Base-by-base conservation (phyloP, 2,329 filamentous ascomycete genomes). In the Basipetospora sp. region DNA sequence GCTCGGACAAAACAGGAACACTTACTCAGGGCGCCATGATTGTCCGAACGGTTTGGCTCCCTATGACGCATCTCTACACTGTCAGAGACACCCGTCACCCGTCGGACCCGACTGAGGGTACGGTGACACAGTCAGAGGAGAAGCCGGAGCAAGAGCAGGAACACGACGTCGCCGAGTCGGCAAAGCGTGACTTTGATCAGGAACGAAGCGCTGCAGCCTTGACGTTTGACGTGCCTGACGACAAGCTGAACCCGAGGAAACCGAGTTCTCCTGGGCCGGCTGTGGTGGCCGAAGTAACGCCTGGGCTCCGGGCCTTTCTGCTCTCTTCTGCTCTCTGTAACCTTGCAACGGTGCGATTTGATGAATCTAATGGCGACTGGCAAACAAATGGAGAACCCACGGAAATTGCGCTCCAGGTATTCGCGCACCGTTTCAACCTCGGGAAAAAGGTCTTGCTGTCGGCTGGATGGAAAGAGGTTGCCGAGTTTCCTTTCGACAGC, bases 401-500 rank as follows among this genome's bases (percentile, higher is more conserved):
- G 2, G 80, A 86, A 50, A 78, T 85, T 46, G 80, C 81, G 1
- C 68, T 86, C 5, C 79, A 84, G 46, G 77, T 86, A 6, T 80
- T 86, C 47, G 70, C 80, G 2, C 71, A 76, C 47, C 74, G 80
- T 28, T 83, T 85, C 51, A 60, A 66, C 32, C 60, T 61, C 17
- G 69, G 71, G 29, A 74, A 73, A 53, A 70, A 69, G 48, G 49
- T 53, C 1, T 56, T 74, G 3, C 65, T 69, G 40, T 54, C 48
- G 3, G 51, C 59, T 4, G 68, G 68, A n/a, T 78, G 75, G 73
- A 69, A 67, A 45, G 68, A 77, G 47, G 54, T 77, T 1, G 69
- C 74, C 37, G 81, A 86, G 49, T 82, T 81, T 43, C 79, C 80
- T n/a, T 87, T 86, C 49, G 80, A 86, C 54, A 82, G 77, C 40